Percentiles rank a stretch among this genome's conserved stretches.
Evolutionary conservation across 2,329 filamentous ascomycete species (phyloP).

Genomic region (Ophioceras dolichostomum): DNA sequence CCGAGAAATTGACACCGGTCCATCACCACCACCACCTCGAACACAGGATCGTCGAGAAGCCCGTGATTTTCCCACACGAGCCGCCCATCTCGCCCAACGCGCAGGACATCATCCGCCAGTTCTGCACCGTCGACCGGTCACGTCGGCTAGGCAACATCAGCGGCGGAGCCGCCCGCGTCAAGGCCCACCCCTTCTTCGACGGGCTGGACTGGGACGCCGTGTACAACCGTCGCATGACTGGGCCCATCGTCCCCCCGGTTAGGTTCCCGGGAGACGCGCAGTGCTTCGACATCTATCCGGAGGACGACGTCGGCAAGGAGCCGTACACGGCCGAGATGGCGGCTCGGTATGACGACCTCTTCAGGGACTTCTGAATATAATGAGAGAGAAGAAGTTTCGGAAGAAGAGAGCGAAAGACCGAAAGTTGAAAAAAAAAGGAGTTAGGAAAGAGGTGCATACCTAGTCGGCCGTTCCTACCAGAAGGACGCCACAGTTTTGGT

Average conservation of each 20-base stretch:
- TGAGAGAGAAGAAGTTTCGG: too few species aligned
- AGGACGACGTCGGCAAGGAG: constrained; percentile 54
- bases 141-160: constrained; percentile 67
- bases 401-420: too few species aligned
- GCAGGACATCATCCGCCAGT: constrained; percentile 60
- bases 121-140: constrained; percentile 71
- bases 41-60: constrained; percentile 63
- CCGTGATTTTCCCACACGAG: constrained; percentile 60
- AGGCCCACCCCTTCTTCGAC: constrained; percentile 64
- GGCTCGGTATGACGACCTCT: constrained; percentile 56
- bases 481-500: too few species aligned
- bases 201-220: constrained; percentile 64
- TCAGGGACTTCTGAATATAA: constrained; percentile 56
- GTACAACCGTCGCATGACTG: constrained; percentile 48
- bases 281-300: constrained; percentile 76
- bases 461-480: too few species aligned
- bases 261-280: constrained; percentile 61
- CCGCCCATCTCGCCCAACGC: constrained; percentile 53
- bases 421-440: too few species aligned
- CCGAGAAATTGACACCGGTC: too few species aligned
- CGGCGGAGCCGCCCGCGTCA: constrained; percentile 60
- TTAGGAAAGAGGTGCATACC: too few species aligned
- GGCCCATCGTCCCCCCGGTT: constrained; percentile 66
- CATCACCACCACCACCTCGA: not conserved
- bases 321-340: constrained; percentile 58